Percentiles rank a stretch among this genome's conserved stretches.
phyloP scores from a whole-genome alignment of 495 filamentous ascomycete species.

The Hypoxylon crocopeplum region DNA sequence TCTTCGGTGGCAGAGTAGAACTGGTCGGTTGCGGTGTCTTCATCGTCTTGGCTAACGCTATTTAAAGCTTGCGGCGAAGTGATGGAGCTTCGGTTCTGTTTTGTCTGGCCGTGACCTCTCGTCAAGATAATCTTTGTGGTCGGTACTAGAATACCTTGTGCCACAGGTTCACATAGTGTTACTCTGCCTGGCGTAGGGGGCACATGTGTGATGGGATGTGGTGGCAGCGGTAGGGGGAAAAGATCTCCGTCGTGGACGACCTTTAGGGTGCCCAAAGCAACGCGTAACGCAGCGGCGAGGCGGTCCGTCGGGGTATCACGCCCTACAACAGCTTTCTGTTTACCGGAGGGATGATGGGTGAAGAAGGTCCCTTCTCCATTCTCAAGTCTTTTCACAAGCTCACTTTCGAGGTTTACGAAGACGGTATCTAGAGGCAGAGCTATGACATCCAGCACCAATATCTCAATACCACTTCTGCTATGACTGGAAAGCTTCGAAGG shows the following conservation, averaged over 20 bases:
- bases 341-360: constrained; percentile 50
- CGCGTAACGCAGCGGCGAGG: constrained; percentile 77
- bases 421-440: constrained; percentile 82
- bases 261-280: constrained; percentile 70
- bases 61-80: constrained; percentile 53
- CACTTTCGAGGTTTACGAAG: constrained; percentile 82
- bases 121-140: constrained; percentile 73
- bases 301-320: constrained; percentile 63
- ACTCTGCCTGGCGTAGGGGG: constrained; percentile 83
- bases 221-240: constrained; percentile 79
- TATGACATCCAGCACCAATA: constrained; percentile 79
- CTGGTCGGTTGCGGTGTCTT: constrained; percentile 83
- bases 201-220: constrained; percentile 89
- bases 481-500: constrained; percentile 69
- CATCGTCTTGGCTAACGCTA: constrained; percentile 71
- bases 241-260: constrained; percentile 85
- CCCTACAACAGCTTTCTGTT: constrained; percentile 36
- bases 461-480: constrained; percentile 72
- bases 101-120: constrained; percentile 58
- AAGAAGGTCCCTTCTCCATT: constrained; percentile 64
- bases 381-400: constrained; percentile 65
- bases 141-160: constrained; percentile 80
- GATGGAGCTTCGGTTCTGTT: constrained; percentile 44
- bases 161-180: constrained; percentile 76
- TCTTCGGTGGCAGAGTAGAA: constrained; percentile 90